A percentile compares a stretch with the other conserved stretches of the same genome.
Conservation (phyloP, 768 basidiomycete genomes). For the Mycena maculata region DNA sequence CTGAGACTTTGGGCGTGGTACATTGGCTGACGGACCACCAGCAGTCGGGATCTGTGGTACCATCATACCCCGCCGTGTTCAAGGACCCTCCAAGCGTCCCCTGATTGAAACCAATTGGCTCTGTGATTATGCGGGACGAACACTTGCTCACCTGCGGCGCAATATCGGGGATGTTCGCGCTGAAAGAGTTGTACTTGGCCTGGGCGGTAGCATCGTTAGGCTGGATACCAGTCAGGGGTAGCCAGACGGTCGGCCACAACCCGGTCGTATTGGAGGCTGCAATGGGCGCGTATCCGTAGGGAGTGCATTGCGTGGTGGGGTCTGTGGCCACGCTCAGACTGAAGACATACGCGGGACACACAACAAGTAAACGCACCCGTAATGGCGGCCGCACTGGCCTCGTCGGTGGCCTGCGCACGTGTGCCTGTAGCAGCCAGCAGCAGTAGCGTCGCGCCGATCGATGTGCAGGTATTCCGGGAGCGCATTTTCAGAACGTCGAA, state of each 20-base stretch:
- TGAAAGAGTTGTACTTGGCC: constrained; percentile 57
- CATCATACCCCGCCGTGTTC: constrained; percentile 47
- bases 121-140: constrained; percentile 36
- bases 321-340: constrained; percentile 34
- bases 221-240: constrained; percentile 53
- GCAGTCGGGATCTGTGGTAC: constrained; percentile 59
- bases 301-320: constrained; percentile 52
- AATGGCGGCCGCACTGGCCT: neutral
- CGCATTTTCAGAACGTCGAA: too few species aligned
- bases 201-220: constrained; percentile 55
- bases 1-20: constrained; percentile 57
- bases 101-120: constrained; percentile 29
- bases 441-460: neutral
- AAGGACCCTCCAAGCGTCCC: constrained; percentile 15
- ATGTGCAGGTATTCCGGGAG: too few species aligned
- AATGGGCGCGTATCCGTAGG: constrained; percentile 53
- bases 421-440: neutral
- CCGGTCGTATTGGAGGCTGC: constrained; percentile 42
- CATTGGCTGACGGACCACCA: constrained; percentile 64
- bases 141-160: constrained; percentile 49
- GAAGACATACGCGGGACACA: too few species aligned
- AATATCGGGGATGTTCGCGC: constrained; percentile 59
- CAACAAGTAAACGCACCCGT: neutral
- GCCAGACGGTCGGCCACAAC: constrained; percentile 60
- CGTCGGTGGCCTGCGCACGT: neutral